A percentile compares a stretch with the other conserved stretches of the same genome.
Evolutionary conservation across 2,329 filamentous ascomycete species (phyloP).

Genomic region (Fusarium napiforme): DNA sequence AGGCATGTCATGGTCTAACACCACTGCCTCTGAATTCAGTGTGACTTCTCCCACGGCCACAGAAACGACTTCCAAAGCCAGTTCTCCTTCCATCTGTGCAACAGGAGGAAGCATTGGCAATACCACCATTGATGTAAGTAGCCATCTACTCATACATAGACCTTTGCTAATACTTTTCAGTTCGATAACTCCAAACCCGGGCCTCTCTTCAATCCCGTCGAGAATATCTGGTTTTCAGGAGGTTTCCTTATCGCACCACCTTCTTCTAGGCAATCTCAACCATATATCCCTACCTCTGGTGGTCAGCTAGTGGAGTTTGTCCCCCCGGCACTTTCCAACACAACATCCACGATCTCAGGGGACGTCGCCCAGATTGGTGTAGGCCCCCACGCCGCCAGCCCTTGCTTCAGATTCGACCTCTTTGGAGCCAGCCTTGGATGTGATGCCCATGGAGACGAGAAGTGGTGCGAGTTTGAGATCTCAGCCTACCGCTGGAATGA

Average conservation of each 20-base stretch:
- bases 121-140: slow-evolving; percentile 52
- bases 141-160: neutral
- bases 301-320: slow-evolving; percentile 55
- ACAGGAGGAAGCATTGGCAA: slow-evolving; percentile 52
- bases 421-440: slow-evolving; percentile 54
- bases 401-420: slow-evolving; percentile 55
- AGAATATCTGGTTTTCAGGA: slow-evolving; percentile 56
- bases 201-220: slow-evolving; percentile 53
- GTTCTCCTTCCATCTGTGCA: slow-evolving; percentile 42
- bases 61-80: slow-evolving; percentile 7
- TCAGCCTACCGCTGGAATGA: slow-evolving; percentile 55
- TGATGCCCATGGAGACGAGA: slow-evolving; percentile 49
- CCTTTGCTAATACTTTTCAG: slow-evolving; percentile 42
- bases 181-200: slow-evolving; percentile 52
- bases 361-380: slow-evolving; percentile 55
- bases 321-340: slow-evolving; percentile 49
- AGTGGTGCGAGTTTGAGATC: slow-evolving; percentile 56
- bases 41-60: slow-evolving; percentile 5
- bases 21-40: slow-evolving; percentile 38
- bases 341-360: slow-evolving; percentile 40
- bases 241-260: slow-evolving; percentile 54
- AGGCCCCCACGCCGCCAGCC: slow-evolving; percentile 50
- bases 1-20: slow-evolving; percentile 50
- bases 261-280: slow-evolving; percentile 46
- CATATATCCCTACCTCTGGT: slow-evolving; percentile 53